phyloP scores from a whole-genome alignment of 495 filamentous ascomycete genomes.

The Penicillium silybi region DNA sequence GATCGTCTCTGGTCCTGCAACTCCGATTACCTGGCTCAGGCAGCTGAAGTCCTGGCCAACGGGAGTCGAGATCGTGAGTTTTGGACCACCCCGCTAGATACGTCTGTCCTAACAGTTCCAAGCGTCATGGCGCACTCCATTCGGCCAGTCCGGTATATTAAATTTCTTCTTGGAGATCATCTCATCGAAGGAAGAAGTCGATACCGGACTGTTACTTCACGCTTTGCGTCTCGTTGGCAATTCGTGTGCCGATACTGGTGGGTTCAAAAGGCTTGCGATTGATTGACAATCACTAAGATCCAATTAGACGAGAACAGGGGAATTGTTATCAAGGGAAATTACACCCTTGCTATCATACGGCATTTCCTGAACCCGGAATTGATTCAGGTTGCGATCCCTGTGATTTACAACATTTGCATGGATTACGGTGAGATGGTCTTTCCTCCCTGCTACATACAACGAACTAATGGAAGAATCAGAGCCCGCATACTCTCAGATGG shows the following conservation, averaged over 20 bases:
- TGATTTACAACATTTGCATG: conserved; percentile 69
- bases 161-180: conserved; percentile 60
- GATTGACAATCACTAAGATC: conserved; percentile 9
- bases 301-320: conserved; percentile 65
- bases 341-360: conserved; percentile 52
- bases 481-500: conserved; percentile 57
- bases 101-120: conserved; percentile 1
- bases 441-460: neutral
- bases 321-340: conserved; percentile 57
- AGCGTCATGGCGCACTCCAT: conserved; percentile 60
- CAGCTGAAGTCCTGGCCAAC: conserved; percentile 60
- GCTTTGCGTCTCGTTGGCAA: conserved; percentile 70
- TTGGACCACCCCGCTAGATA: neutral
- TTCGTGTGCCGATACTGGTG: conserved; percentile 76
- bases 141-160: conserved; percentile 66
- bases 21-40: conserved; percentile 42
- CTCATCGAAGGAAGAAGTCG: conserved; percentile 30
- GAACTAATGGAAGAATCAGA: conserved; percentile 29
- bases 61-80: conserved; percentile 63
- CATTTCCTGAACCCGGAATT: conserved; percentile 47
- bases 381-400: conserved; percentile 57
- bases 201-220: conserved; percentile 44
- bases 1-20: conserved; percentile 34
- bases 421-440: conserved; percentile 59
- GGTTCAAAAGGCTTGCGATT: conserved; percentile 8